phyloP scores from a whole-genome alignment of 192 early-diverging fungal species.

The Thamnidium elegans region DNA sequence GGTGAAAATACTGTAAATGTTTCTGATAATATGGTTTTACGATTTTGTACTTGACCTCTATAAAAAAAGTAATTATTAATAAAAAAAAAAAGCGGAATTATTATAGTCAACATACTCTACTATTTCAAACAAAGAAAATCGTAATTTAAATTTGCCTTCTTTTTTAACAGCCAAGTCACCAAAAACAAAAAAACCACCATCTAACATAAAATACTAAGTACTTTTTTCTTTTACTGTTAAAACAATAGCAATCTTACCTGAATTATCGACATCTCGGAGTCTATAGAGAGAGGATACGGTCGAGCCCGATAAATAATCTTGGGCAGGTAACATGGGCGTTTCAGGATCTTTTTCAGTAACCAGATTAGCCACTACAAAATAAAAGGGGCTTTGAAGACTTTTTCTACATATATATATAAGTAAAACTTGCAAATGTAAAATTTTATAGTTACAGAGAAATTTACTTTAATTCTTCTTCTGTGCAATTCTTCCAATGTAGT shows the following conservation, averaged over 20 bases:
- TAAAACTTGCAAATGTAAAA: no score
- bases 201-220: slow-evolving; percentile 22
- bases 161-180: slow-evolving; percentile 84
- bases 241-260: slow-evolving; percentile 25
- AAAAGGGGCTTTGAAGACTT: slow-evolving; percentile 79
- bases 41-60: slow-evolving; percentile 21
- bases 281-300: slow-evolving; percentile 88
- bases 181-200: slow-evolving; percentile 94
- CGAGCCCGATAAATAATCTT: slow-evolving; percentile 79
- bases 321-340: slow-evolving; percentile 64
- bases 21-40: slow-evolving; percentile 66
- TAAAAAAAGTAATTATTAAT: not conserved
- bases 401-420: slow-evolving; percentile 22
- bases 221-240: no score
- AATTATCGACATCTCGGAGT: slow-evolving; percentile 79
- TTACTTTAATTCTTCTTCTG: slow-evolving; percentile 29
- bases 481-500: slow-evolving; percentile 20
- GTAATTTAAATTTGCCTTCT: slow-evolving; percentile 77
- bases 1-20: slow-evolving; percentile 78
- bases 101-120: slow-evolving; percentile 56
- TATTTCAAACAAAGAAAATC: slow-evolving; percentile 89
- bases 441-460: no score
- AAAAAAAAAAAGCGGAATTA: not conserved
- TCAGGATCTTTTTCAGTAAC: slow-evolving; percentile 70
- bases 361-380: slow-evolving; percentile 93